Evolutionary conservation across 805 yeast species (phyloP), one percentile per base, ranked within the genome.

Genomic region (Teunomyces kruisii): DNA sequence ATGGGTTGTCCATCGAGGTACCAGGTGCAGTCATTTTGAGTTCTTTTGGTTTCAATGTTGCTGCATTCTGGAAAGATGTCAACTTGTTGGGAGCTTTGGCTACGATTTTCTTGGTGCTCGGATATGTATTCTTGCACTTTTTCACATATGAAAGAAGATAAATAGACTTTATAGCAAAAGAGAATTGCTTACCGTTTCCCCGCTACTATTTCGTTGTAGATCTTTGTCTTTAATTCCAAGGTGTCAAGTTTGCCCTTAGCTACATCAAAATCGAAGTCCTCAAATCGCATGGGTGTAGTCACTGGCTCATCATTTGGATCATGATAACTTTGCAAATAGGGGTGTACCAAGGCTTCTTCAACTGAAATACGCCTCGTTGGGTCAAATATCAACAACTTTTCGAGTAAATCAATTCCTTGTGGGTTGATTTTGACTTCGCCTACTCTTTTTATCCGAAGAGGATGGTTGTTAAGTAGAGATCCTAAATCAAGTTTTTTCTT

Each of bases 11-110:
- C 37, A 92, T 94, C 55, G 96, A 90, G 64, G 95, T 94, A 12
- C 99, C 99, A 0, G 99, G 99, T 9, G 98, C 99, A 2, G 95
- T 96, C 1, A 94, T 94, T 45, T 75, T 94, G 54, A 87, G 96
- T 54, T 89, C 98, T 0, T 94, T 94, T 71, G 99, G 99, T 0
- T 94, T 94, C 64, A 79, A 88, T 52, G 92, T 88, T 10, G 80
- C 83, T 17, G 94, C 91, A 2, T 78, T 87, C 43, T 65, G 79
- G 64, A 71, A 72, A 29, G 98, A 94, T 62, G 74, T 84, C 24
- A 61, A 74, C 28, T 79, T 79, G 48, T 72, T 94, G 42, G 69
- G 71, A 0, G 74, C 77, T 0, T 81, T 86, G 72, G 75, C 83
- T 26, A 64, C 72, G 1, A 58, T 74, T 1, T 89, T 89, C 62